Evolutionary conservation across 805 yeast species (phyloP).

Genomic region (Candida maris): DNA sequence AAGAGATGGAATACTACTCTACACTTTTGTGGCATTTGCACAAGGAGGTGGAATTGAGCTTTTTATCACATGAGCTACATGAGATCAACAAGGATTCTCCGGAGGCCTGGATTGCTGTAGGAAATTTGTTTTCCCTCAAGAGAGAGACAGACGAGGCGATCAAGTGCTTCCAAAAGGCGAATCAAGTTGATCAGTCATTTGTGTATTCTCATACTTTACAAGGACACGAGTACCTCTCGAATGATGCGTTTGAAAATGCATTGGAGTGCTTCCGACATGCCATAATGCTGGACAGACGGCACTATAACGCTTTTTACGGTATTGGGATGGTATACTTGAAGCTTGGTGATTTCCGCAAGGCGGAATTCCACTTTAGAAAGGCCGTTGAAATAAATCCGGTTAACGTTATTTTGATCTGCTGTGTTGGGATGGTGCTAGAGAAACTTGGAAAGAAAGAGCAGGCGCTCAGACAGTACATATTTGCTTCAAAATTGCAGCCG

Average conservation of each 20-base stretch:
- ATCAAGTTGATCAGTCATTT: constrained; percentile 54
- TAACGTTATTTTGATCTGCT: constrained; percentile 83
- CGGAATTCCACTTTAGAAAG: constrained; percentile 81
- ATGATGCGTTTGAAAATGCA: constrained; percentile 89
- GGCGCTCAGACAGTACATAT: constrained; percentile 77
- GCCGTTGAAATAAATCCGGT: constrained; percentile 88
- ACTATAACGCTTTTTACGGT: constrained; percentile 94
- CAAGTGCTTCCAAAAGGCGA: constrained; percentile 78
- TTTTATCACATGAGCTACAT: constrained; percentile 74
- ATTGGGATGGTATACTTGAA: constrained; percentile 90
- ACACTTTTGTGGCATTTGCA: constrained; percentile 92
- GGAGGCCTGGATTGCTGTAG: constrained; percentile 88
- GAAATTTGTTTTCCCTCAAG: constrained; percentile 79
- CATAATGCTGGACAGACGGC: constrained; percentile 69
- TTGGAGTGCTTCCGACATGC: constrained; percentile 79
- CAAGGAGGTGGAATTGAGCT: constrained; percentile 73
- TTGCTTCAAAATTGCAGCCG: constrained; percentile 84
- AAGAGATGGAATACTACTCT: constrained; percentile 89
- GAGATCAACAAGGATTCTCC: constrained; percentile 61
- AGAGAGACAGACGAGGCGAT: constrained; percentile 89
- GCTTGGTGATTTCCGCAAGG: constrained; percentile 77
- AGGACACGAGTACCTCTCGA: constrained; percentile 88
- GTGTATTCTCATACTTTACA: constrained; percentile 89
- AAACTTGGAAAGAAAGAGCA: constrained; percentile 61
- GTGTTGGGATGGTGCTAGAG: constrained; percentile 91